Evolutionary conservation across 768 basidiomycete species (phyloP), one percentile per base, ranked within the genome.

Genomic region (Chalciporus chontae): DNA sequence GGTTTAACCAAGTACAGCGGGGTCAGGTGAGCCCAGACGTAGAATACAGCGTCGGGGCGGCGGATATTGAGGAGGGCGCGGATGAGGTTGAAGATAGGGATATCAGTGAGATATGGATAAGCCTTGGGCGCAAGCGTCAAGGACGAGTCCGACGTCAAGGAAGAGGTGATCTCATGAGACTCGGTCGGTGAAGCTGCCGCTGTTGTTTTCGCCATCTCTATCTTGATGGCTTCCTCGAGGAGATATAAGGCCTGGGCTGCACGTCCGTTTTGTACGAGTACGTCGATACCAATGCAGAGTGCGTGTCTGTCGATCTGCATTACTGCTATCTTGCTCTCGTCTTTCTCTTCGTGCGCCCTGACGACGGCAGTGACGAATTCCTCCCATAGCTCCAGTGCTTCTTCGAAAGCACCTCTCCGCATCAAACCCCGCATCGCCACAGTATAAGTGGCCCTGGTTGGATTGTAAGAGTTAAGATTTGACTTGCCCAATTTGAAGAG

Each of bases 21-120:
- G 4, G 70, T 69, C 67, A 89, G 78, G 21, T 80, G 67, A n/a
- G 84, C 81, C 85, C 87, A 92, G 1, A 90, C 58, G 38, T 69
- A 68, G 62, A 87, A 84, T 4, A 84, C 75, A 7, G 77, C 68
- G 55, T 87, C 85, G 0, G 85, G 84, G 3, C 86, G 78, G 26
- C 73, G 68, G 17, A 73, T 72, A 18, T 72, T 73, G 21, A 73
- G 71, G 37, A 90, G 71, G 0, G 76, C 55, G 10, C 65, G 61
- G 63, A 84, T 71, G 57, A 83, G 75, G 17, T 69, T 62, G 55
- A 78, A 78, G 40, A 75, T 63, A 1, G 57, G 63, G 40, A 65
- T 60, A 7, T 54, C 57, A 32, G 52, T 62, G 37, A 65, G 51
- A 36, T 50, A 63, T 17, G 54, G 24, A 1, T 56, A 56, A 3